Evolutionary conservation across 2,329 filamentous ascomycete species (phyloP), one percentile per base, ranked within the genome.

Genomic region (Hymenoscyphus fraxineus): DNA sequence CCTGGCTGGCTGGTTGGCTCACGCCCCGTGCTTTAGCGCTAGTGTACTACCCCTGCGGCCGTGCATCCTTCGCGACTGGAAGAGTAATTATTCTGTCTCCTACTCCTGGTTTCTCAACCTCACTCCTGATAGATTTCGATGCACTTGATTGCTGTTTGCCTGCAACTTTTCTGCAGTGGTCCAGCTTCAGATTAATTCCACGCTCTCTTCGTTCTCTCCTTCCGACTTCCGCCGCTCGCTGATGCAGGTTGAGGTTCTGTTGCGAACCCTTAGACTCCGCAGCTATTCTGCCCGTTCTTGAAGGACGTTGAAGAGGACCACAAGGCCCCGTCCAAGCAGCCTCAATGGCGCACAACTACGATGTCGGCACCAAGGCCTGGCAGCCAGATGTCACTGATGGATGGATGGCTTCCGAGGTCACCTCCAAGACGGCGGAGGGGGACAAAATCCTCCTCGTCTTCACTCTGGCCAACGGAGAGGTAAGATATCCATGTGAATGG

Each of bases 361-460:
- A 98, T 84, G 87, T 97, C 76, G 95, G 94, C 76, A 98, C 94
- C 75, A 88, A 92, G 86, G 95, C 93, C 77, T 99, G 95, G 95
- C 95, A 98, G 85, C 93, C 95, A 73, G 95, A 99, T 82, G 82
- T 87, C 77, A 91, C 91, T 67, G 94, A 99, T 80, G 95, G 95
- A 80, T 99, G 95, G 94, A 88, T 99, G 78, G 91, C 93, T 76
- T 97, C 95, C 58, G 93, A 98, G 83, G 90, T 99, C 73, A 84
- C 90, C 77, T 89, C 91, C 79, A 97, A 95, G 83, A 84, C 85
- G 64, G 81, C 92, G 70, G 84, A 95, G 76, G 95, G 93, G 67
- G 85, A 92, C 75, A 97, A 96, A 77, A 90, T 94, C 75, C 89
- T 85, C 76, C 85, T 99, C 73, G 85, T 93, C 73, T 98, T 99